Evolutionary conservation across 108 stramenopile genomes (phyloP).

Genomic region (Cylindrotheca fusiformis): DNA sequence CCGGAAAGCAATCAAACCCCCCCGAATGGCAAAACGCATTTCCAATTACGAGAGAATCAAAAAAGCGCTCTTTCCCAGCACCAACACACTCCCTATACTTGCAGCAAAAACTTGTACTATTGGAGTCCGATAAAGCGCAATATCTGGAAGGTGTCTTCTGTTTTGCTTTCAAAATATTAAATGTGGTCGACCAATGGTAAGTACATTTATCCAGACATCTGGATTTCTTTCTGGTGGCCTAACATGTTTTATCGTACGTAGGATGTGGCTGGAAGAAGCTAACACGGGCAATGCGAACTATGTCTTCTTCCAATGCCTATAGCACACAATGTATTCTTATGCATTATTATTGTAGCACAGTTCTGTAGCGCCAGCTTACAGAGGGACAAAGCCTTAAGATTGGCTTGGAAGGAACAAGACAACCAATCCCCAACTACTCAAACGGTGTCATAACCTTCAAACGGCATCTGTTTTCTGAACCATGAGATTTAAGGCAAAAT

Average conservation of each 20-base stretch:
- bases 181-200: constrained; percentile 52
- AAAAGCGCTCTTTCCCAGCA: constrained; percentile 17
- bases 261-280: constrained; percentile 69
- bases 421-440: too few relatives aligned
- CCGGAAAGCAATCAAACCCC: constrained; percentile 26
- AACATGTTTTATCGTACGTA: too few relatives aligned
- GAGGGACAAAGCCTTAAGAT: constrained; percentile 35
- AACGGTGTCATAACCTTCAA: too few relatives aligned
- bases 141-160: constrained; percentile 26
- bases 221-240: too few relatives aligned
- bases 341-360: constrained; percentile 31
- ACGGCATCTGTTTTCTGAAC: too few relatives aligned
- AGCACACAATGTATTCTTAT: constrained; percentile 69
- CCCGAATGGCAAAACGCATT: constrained; percentile 20
- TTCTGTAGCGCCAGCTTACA: constrained; percentile 29
- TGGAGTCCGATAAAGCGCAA: constrained; percentile 53
- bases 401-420: constrained; percentile 2
- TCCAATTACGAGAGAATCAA: constrained; percentile 10
- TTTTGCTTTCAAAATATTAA: constrained; percentile 53
- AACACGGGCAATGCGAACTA: constrained; percentile 83
- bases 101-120: constrained; percentile 46
- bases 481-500: too few relatives aligned
- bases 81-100: constrained; percentile 40
- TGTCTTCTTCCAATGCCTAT: constrained; percentile 83
- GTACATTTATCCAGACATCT: too few relatives aligned